These are phyloP conservation scores for Metarhizium anisopliae DNA, from an alignment of 2,329 filamentous ascomycete species.

Conservation along the genomic window DNA sequence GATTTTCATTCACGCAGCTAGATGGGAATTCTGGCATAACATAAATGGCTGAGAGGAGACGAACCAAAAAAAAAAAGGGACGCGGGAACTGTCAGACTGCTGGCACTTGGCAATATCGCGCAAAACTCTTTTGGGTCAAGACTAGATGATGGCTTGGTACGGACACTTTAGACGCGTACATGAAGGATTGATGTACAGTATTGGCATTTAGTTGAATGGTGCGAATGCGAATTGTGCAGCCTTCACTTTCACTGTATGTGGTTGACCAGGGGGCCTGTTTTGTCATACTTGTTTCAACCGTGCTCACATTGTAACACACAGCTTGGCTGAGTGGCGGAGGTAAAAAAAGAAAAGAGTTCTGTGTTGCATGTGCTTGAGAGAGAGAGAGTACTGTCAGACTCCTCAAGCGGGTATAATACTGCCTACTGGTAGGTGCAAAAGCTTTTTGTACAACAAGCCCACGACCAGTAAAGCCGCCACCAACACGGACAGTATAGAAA, in stretches of 20 bases:
- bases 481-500: not conserved
- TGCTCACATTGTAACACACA: no score
- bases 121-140: not conserved
- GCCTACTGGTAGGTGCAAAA: not conserved
- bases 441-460: not conserved
- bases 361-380: not conserved
- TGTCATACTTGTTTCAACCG: no score
- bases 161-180: not conserved
- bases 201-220: not conserved
- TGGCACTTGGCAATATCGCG: no score
- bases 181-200: not conserved
- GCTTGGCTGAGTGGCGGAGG: not conserved
- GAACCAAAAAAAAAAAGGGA: not conserved
- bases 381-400: not conserved
- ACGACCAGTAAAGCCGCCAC: not conserved
- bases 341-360: not conserved
- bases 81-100: not conserved
- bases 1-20: not conserved
- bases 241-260: no score
- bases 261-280: no score
- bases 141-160: not conserved
- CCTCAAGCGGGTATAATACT: slow-evolving; percentile 1
- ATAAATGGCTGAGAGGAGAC: no score
- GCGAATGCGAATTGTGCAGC: no score
- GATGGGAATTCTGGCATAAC: no score